Base-by-base conservation (phyloP, 805 yeast genomes). In the Pichia paraexigua region DNA sequence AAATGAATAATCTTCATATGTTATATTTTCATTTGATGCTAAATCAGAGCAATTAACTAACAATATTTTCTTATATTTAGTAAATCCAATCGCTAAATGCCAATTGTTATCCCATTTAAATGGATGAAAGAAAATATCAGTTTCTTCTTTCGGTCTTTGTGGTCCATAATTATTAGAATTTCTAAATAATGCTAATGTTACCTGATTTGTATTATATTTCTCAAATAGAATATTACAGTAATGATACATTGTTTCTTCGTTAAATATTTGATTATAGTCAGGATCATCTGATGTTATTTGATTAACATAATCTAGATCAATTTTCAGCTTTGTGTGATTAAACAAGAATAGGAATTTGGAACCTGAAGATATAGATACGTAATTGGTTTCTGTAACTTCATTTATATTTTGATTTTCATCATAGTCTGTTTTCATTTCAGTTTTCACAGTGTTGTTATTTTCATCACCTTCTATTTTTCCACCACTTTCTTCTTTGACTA, bases 41-140 rank as follows among this genome's bases (percentile, higher is more conserved):
- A 43, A 51, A 22, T 53, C 48, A 2, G 66, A 60, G 49, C 71
- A 67, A 51, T 67, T 53, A 9, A 67, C 46, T 18, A 67, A 47
- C 3, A 67, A 57, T 15, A 67, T 53, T 45, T 60, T 63, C 27
- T 57, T 56, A 30, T 51, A 49, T 11, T 56, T 47, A 37, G 55
- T 56, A 44, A 67, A 62, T 21, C 63, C 68, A 22, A 67, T 52
- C 1, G 68, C 70, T 20, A 68, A 50, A 53, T 68, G 69, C 71
- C 71, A 68, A 41, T 64, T 59, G 25, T 59, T 58, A 13, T 56
- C 56, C 64, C 65, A 65, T 20, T 45, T 48, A 39, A 68, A 65
- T 4, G 71, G 71, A 46, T 63, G 67, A 43, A 67, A 59, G 10
- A 60, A 51, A 22, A 65, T 42, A n/a, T 59, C 62, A 17, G 56